phyloP scores from a whole-genome alignment of 106 monocot genomes.

The Phalaenopsis aphrodite region DNA sequence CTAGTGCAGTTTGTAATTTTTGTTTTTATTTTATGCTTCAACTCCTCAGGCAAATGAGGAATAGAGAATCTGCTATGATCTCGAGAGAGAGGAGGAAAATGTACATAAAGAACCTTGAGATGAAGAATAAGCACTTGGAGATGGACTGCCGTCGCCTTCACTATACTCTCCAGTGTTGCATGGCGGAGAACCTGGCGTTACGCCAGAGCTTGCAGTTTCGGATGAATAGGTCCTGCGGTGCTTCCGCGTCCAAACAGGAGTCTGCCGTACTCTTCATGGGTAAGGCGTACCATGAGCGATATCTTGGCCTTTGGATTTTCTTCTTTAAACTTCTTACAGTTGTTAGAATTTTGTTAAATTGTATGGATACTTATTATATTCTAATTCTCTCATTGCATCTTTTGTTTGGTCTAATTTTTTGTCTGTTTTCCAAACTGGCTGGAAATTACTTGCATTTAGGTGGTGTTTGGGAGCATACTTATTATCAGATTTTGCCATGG shows the following conservation, averaged over 20 bases:
- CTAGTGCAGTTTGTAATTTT: neutral
- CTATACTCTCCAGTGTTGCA: slow-evolving; percentile 50
- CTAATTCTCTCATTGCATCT: neutral
- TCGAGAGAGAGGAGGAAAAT: slow-evolving; percentile 93
- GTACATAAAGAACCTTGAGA: slow-evolving; percentile 76
- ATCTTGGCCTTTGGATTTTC: neutral
- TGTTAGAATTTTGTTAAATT: neutral
- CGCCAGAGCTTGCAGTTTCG: slow-evolving; percentile 47
- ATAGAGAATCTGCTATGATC: slow-evolving; percentile 91
- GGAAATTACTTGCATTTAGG: no score
- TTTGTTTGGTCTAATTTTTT: neutral
- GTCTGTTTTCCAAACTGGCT: neutral
- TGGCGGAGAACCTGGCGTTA: slow-evolving; percentile 68
- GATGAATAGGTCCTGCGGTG: slow-evolving; percentile 38
- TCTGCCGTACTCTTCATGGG: slow-evolving; percentile 83
- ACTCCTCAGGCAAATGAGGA: slow-evolving; percentile 71
- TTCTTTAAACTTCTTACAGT: neutral
- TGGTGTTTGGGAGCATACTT: no score
- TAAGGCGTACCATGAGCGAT: neutral
- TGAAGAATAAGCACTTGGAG: slow-evolving; percentile 71
- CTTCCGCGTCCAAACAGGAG: slow-evolving; percentile 76
- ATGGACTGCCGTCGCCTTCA: slow-evolving; percentile 76
- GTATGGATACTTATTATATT: neutral
- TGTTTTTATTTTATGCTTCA: slow-evolving; percentile 1
- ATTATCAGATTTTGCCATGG: no score